Evolutionary conservation across 2,329 filamentous ascomycete species (phyloP), one percentile per base, ranked within the genome.

Genomic region (Ascomycota sp.): DNA sequence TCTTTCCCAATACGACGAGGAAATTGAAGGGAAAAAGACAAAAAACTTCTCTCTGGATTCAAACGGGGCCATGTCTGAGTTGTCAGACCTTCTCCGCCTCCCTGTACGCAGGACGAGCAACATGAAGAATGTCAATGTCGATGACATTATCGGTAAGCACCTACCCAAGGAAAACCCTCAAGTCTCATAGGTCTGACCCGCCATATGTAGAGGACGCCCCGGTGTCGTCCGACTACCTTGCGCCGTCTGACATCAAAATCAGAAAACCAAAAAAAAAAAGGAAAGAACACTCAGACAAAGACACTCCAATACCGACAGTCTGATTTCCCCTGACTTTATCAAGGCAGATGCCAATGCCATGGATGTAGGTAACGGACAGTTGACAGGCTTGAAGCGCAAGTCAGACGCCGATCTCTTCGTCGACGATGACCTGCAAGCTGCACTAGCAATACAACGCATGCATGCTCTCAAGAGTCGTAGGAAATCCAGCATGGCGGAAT

Each of bases 181-280:
- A 8, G 25, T 6, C 13, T 17, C 23, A 2, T 21, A 8, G 11
- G 11, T 24, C 8, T 13, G 8, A 30, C 12, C 20, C 2, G 13
- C 1, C 21, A 12, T 23, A 25, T 23, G 8, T 23, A 51, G 40
- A 40, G 20, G 43, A 45, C 24, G 35, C 38, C 7, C 53, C 57
- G 34, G 50, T 42, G 12, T 40, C 68, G 11, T 93, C 85, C 12
- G 89, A 98, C 49, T 98, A 98, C 48, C 61, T 91, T 38, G 82
- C 93, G 36, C 57, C 75, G 11, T 79, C 78, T 2, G 76, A 89
- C 41, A 69, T 94, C 44, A 98, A 94, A 52, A 67, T 95, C 37
- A 91, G 83, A 56, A 98, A 93, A 50, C 75, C 81, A 1, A 94
- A 92, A 55, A 94, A 92, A 91, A 86, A 57, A 89, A 86, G 54